These are phyloP conservation scores for Blastobotrys americana DNA, from an alignment of 805 yeast genomes.

Conservation along the genomic window DNA sequence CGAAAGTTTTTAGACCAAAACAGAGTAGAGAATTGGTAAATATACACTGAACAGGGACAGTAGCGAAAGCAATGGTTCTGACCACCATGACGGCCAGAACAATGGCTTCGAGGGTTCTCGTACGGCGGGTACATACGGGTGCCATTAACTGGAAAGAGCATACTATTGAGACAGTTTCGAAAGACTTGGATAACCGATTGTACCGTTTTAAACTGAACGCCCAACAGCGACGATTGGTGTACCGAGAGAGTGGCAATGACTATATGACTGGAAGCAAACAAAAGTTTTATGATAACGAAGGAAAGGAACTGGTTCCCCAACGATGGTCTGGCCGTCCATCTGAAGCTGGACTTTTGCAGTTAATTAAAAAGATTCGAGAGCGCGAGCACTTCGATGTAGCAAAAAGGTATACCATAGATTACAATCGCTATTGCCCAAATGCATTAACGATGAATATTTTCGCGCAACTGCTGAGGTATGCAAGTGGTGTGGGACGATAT, in stretches of 20 bases:
- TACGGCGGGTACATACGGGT: too few species aligned
- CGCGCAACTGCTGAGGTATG: slow-evolving; percentile 17
- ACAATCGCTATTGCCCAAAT: slow-evolving; percentile 13
- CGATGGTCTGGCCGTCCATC: slow-evolving; percentile 24
- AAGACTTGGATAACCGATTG: background rate
- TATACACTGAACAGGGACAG: too few species aligned
- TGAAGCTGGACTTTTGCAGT: slow-evolving; percentile 15
- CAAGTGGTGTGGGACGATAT: slow-evolving; percentile 22
- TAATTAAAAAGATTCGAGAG: slow-evolving; percentile 15
- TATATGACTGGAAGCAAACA: background rate
- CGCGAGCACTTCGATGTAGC: slow-evolving; percentile 18
- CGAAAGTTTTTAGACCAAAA: too few species aligned
- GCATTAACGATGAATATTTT: slow-evolving; percentile 19
- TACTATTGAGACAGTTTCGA: background rate
- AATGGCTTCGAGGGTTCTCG: slow-evolving; percentile 14
- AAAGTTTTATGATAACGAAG: slow-evolving; percentile 14
- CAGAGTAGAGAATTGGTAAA: too few species aligned
- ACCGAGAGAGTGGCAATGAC: background rate
- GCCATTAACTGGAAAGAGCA: too few species aligned
- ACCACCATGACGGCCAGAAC: slow-evolving; percentile 19
- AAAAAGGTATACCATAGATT: slow-evolving; percentile 15
- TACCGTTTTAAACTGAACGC: background rate
- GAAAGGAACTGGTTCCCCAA: slow-evolving; percentile 18
- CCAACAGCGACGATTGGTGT: background rate
- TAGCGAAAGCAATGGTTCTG: slow-evolving; percentile 23